phyloP scores from a whole-genome alignment of 2,329 filamentous ascomycete genomes.

The Calonectria crousiana region DNA sequence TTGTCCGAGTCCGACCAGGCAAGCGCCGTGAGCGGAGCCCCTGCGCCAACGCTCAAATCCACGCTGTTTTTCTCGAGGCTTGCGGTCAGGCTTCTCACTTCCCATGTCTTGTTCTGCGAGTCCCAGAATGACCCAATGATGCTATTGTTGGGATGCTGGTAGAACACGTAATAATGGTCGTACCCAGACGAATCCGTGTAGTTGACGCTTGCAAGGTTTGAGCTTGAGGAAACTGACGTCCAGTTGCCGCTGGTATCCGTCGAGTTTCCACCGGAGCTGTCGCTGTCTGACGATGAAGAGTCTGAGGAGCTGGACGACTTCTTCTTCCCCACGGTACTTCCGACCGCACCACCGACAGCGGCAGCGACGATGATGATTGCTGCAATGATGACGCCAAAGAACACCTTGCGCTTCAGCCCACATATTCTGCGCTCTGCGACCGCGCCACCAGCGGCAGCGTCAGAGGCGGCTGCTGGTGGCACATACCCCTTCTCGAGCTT shows the following conservation, averaged over 20 bases:
- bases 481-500: background rate
- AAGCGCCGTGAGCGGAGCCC: background rate
- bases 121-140: background rate
- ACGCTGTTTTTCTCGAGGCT: background rate
- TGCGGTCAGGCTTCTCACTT: background rate
- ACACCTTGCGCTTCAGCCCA: background rate
- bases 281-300: background rate
- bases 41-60: background rate
- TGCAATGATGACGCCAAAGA: background rate
- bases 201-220: constrained; percentile 1
- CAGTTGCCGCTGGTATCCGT: background rate
- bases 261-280: background rate
- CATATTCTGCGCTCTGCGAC: background rate
- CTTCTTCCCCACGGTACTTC: background rate
- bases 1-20: background rate
- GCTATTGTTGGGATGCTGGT: background rate
- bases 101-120: background rate
- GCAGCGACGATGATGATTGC: background rate
- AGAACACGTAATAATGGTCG: background rate
- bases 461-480: background rate
- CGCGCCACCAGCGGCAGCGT: background rate
- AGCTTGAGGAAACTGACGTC: background rate
- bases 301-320: background rate
- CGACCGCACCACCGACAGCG: background rate
- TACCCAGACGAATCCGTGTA: background rate